Percentiles rank a stretch among this genome's conserved stretches.
phyloP scores from a whole-genome alignment of 495 filamentous ascomycete genomes.

The Hyaloscypha variabilis region DNA sequence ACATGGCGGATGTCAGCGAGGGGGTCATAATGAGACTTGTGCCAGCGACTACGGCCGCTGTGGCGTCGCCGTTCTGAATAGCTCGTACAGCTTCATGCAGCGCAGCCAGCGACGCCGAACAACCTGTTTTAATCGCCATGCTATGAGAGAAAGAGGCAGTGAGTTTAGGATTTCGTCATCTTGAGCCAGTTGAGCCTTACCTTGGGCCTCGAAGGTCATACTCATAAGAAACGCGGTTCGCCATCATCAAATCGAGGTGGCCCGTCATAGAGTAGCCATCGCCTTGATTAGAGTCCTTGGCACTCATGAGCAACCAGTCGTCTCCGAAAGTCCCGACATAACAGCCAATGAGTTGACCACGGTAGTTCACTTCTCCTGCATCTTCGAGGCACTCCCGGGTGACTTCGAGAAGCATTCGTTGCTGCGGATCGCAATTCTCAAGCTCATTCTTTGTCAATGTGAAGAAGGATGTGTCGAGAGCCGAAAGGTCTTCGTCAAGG shows the following conservation, averaged over 20 bases:
- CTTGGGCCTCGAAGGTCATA: slow-evolving; percentile 38
- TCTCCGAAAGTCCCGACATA: slow-evolving; percentile 19
- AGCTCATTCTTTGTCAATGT: slow-evolving; percentile 36
- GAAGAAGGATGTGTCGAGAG: slow-evolving; percentile 36
- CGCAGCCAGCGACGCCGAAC: slow-evolving; percentile 20
- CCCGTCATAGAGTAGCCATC: slow-evolving; percentile 25
- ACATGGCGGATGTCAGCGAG: neutral
- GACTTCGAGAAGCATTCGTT: slow-evolving; percentile 44
- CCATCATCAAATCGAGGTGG: slow-evolving; percentile 38
- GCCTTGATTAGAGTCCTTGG: slow-evolving; percentile 8
- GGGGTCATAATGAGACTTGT: slow-evolving; percentile 24
- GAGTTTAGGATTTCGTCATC: slow-evolving; percentile 17
- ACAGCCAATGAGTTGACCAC: slow-evolving; percentile 19
- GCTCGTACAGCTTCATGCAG: slow-evolving; percentile 17
- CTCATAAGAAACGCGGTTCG: slow-evolving; percentile 39
- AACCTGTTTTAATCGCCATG: slow-evolving; percentile 21
- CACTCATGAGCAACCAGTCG: slow-evolving; percentile 14
- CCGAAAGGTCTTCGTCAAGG: slow-evolving; percentile 39
- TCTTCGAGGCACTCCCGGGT: slow-evolving; percentile 51
- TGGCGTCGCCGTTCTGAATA: slow-evolving; percentile 34
- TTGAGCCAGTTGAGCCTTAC: slow-evolving; percentile 24
- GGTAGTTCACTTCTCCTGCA: slow-evolving; percentile 37
- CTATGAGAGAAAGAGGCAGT: slow-evolving; percentile 38
- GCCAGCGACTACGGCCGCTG: slow-evolving; percentile 41
- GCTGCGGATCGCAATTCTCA: slow-evolving; percentile 37